Evolutionary conservation across 176 grass and related monocot genomes (phyloP).

Genomic region (Carex scoparia): DNA sequence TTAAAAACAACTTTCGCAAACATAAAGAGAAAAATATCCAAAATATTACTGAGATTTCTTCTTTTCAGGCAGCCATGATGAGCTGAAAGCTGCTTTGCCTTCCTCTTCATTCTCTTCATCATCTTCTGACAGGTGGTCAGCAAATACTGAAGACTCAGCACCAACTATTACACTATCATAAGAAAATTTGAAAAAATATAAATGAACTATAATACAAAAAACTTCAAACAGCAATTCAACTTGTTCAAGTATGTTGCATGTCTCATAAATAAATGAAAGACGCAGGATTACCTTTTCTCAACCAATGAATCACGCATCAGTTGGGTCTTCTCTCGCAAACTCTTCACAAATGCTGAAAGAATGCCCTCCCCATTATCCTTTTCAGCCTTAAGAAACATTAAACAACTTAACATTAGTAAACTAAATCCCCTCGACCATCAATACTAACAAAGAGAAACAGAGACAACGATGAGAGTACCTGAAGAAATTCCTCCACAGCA

Average conservation of each 20-base stretch:
- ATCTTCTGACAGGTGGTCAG: slow-evolving; percentile 52
- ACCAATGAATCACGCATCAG: slow-evolving; percentile 58
- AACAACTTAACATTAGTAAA: slow-evolving; percentile 10
- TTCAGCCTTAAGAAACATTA: slow-evolving; percentile 52
- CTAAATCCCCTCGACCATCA: background rate
- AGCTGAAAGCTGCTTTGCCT: slow-evolving; percentile 59
- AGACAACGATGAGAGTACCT: slow-evolving; percentile 34
- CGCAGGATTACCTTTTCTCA: slow-evolving; percentile 55
- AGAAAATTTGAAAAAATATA: slow-evolving; percentile 12
- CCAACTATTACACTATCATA: slow-evolving; percentile 68
- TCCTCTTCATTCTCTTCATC: slow-evolving; percentile 50
- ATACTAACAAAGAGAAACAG: slow-evolving; percentile 17
- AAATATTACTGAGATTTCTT: slow-evolving; percentile 65
- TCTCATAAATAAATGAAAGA: slow-evolving; percentile 8
- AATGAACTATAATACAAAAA: slow-evolving; percentile 24
- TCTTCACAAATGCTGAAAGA: slow-evolving; percentile 67
- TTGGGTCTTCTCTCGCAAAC: slow-evolving; percentile 54
- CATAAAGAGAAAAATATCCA: background rate
- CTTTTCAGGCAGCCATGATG: slow-evolving; percentile 71
- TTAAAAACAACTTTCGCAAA: background rate
- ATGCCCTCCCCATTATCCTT: slow-evolving; percentile 61
- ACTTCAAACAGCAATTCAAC: background rate
- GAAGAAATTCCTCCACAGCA: slow-evolving; percentile 65
- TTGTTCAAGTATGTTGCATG: background rate
- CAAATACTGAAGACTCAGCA: slow-evolving; percentile 59